Evolutionary conservation across 192 early-diverging fungal genomes (phyloP).

Genomic region (Rhizophlyctis rosea): DNA sequence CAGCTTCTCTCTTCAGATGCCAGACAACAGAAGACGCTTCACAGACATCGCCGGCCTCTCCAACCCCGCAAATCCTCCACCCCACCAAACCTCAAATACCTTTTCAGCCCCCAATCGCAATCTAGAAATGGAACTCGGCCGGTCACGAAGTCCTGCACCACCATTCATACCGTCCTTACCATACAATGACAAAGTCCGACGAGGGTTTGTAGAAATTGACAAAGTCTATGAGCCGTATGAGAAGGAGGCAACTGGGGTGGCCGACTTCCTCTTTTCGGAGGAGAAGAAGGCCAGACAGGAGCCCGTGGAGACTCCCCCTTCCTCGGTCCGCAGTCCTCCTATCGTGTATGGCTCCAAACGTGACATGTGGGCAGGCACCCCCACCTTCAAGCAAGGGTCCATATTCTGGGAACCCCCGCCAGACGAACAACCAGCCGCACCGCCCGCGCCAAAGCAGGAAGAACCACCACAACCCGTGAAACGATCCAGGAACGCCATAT

Average conservation of each 20-base stretch:
- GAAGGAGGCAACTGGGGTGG: neutral
- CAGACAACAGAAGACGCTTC: no score
- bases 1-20: no score
- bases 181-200: constrained; percentile 1
- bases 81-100: no score
- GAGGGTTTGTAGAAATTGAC: neutral
- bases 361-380: neutral
- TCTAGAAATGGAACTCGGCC: no score
- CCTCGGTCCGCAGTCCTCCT: neutral
- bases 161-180: neutral
- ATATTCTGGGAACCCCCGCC: neutral
- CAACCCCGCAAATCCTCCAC: no score
- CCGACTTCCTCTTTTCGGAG: neutral
- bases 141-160: neutral
- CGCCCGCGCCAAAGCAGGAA: neutral
- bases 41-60: no score
- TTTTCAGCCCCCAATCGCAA: no score
- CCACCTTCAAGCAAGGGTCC: neutral
- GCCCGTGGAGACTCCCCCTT: neutral
- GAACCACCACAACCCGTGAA: neutral
- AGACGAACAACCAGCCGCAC: neutral
- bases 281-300: neutral
- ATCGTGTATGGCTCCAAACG: neutral
- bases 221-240: neutral
- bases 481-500: constrained; percentile 34